Percentiles rank a stretch among this genome's conserved stretches.
Conservation (phyloP, 352 stramenopile species). For the Blastocystis sp. region DNA sequence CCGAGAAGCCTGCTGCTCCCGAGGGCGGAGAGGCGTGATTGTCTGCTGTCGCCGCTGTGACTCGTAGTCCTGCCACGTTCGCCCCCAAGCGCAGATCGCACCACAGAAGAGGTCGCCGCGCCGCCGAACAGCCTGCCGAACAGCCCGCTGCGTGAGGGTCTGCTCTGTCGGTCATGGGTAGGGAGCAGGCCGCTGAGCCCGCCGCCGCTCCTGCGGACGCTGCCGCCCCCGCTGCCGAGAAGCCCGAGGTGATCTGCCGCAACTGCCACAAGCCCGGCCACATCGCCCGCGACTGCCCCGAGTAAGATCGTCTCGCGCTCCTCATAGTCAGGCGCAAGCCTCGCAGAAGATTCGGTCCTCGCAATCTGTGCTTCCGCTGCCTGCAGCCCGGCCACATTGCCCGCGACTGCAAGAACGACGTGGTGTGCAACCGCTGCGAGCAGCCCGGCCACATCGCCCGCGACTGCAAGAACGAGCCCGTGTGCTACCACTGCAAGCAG, state of each 20-base stretch:
- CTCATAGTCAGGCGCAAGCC: background rate
- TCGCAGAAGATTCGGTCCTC: background rate
- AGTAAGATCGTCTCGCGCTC: background rate
- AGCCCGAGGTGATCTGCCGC: slow-evolving; percentile 26
- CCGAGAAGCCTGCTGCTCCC: slow-evolving; percentile 44
- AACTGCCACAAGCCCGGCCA: slow-evolving; percentile 63
- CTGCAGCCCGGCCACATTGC: slow-evolving; percentile 45
- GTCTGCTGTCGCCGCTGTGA: background rate
- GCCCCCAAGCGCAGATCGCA: background rate
- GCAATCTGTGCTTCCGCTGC: slow-evolving; percentile 59
- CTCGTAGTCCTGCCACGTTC: background rate
- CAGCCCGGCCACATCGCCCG: slow-evolving; percentile 57
- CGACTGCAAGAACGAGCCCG: slow-evolving; percentile 68
- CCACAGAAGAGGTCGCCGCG: background rate
- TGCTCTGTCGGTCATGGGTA: background rate
- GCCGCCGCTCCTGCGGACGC: background rate
- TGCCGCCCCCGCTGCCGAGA: background rate
- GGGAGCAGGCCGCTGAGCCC: background rate
- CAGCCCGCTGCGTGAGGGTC: background rate
- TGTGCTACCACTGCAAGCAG: slow-evolving; percentile 71
- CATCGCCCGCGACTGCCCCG: slow-evolving; percentile 58
- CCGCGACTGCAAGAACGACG: slow-evolving; percentile 50
- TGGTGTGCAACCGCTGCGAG: slow-evolving; percentile 69
- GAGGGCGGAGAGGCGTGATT: background rate
- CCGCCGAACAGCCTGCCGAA: background rate